Conservation (phyloP, 768 basidiomycete genomes). For the Leucocoprinus sp. region DNA sequence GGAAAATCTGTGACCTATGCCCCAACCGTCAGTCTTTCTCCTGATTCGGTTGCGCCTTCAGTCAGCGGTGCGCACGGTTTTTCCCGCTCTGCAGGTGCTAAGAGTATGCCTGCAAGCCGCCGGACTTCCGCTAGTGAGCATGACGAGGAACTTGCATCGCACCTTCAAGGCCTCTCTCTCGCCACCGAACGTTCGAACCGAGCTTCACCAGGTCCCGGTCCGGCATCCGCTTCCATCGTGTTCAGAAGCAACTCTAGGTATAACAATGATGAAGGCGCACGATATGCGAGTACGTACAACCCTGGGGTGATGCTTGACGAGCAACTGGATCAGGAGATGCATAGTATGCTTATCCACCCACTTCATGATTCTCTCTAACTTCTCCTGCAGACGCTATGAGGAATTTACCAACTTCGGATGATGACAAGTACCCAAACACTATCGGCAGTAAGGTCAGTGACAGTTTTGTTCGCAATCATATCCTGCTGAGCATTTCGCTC, state of each 20-base stretch:
- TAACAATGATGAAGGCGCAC: slow-evolving; percentile 48
- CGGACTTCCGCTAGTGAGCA: slow-evolving; percentile 84
- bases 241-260: slow-evolving; percentile 44
- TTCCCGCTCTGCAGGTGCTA: slow-evolving; percentile 65
- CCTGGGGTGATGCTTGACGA: slow-evolving; percentile 90
- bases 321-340: slow-evolving; percentile 90
- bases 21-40: slow-evolving; percentile 66
- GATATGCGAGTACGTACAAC: slow-evolving; percentile 61
- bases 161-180: slow-evolving; percentile 66
- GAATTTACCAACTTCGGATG: slow-evolving; percentile 79
- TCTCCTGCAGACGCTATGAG: slow-evolving; percentile 68
- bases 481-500: slow-evolving; percentile 8
- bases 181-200: slow-evolving; percentile 52
- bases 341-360: slow-evolving; percentile 50
- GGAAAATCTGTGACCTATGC: slow-evolving; percentile 85
- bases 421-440: slow-evolving; percentile 71
- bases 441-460: slow-evolving; percentile 56
- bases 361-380: slow-evolving; percentile 11
- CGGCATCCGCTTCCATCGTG: slow-evolving; percentile 45
- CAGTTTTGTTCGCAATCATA: neutral
- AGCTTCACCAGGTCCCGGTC: slow-evolving; percentile 47
- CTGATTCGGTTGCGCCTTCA: slow-evolving; percentile 46
- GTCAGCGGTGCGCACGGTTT: slow-evolving; percentile 43
- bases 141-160: slow-evolving; percentile 73
- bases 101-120: slow-evolving; percentile 89